phyloP scores from a whole-genome alignment of 2,329 filamentous ascomycete genomes.

The Alternaria triticina region DNA sequence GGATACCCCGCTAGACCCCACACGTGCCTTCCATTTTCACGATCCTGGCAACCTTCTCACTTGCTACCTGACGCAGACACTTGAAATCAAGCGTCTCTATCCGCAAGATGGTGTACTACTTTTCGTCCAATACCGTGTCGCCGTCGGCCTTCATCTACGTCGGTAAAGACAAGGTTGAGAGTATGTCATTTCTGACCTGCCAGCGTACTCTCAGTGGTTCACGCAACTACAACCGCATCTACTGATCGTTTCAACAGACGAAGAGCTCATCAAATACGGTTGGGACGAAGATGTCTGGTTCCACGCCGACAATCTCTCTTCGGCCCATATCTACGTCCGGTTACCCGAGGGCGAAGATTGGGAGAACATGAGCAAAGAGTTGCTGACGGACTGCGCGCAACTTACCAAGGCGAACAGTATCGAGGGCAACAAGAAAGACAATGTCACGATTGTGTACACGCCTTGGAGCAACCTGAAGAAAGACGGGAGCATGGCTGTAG shows the following conservation, averaged over 20 bases:
- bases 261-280: constrained; percentile 93
- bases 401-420: constrained; percentile 99
- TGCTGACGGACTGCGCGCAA: constrained; percentile 90
- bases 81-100: not conserved
- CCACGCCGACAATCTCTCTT: constrained; percentile 96
- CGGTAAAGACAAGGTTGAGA: constrained; percentile 99
- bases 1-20: constrained; percentile 37
- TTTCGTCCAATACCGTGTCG: constrained; percentile 81
- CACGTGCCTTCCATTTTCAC: constrained; percentile 38
- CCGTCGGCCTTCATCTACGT: constrained; percentile 91
- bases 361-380: constrained; percentile 77
- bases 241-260: constrained; percentile 65
- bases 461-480: constrained; percentile 97
- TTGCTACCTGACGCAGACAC: not conserved
- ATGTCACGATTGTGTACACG: constrained; percentile 95
- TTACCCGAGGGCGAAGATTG: constrained; percentile 79
- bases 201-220: not conserved
- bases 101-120: constrained; percentile 87
- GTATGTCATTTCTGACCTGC: constrained; percentile 59
- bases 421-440: constrained; percentile 99
- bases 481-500: constrained; percentile 91
- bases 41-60: constrained; percentile 5
- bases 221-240: not conserved
- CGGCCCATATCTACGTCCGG: constrained; percentile 93
- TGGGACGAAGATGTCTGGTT: constrained; percentile 99